phyloP scores from a whole-genome alignment of 805 yeast species.

The Sugiyamaella chiloensis region DNA sequence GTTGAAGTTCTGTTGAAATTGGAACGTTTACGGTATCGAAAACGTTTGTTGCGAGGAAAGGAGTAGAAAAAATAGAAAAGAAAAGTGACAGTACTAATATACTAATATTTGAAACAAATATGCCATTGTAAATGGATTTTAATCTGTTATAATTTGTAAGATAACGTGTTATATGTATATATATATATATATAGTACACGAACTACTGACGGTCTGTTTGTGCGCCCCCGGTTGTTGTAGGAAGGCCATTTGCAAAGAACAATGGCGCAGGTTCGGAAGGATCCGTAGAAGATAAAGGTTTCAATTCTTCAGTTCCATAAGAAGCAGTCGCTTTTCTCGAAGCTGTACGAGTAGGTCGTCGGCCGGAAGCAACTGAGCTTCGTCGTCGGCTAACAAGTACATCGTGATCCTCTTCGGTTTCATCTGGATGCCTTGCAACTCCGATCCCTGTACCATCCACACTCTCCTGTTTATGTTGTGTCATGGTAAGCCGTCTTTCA shows the following conservation, averaged over 20 bases:
- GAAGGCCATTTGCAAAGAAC: conserved; percentile 35
- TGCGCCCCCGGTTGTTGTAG: conserved; percentile 32
- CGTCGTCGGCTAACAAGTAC: conserved; percentile 28
- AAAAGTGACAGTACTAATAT: background rate
- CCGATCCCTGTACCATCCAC: conserved; percentile 29
- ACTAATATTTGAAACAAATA: background rate
- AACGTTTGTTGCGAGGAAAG: conserved; percentile 19
- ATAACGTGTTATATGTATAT: no score
- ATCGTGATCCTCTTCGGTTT: conserved; percentile 25
- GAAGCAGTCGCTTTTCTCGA: conserved; percentile 36
- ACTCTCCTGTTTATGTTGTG: conserved; percentile 33
- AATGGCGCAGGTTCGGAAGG: conserved; percentile 20
- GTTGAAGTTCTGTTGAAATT: conserved; percentile 24
- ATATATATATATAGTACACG: background rate
- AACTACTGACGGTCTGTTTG: conserved; percentile 6
- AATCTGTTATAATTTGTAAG: background rate
- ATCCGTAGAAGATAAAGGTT: conserved; percentile 28
- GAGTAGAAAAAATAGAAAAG: no score
- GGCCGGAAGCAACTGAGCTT: conserved; percentile 25
- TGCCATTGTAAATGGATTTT: background rate
- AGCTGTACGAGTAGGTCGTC: conserved; percentile 17
- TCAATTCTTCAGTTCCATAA: conserved; percentile 32
- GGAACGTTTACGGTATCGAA: conserved; percentile 21
- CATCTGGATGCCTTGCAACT: conserved; percentile 32
- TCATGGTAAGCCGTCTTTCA: conserved; percentile 34